Base-by-base conservation (phyloP, 2,329 filamentous ascomycete species). In the Hypoxylon sp. region DNA sequence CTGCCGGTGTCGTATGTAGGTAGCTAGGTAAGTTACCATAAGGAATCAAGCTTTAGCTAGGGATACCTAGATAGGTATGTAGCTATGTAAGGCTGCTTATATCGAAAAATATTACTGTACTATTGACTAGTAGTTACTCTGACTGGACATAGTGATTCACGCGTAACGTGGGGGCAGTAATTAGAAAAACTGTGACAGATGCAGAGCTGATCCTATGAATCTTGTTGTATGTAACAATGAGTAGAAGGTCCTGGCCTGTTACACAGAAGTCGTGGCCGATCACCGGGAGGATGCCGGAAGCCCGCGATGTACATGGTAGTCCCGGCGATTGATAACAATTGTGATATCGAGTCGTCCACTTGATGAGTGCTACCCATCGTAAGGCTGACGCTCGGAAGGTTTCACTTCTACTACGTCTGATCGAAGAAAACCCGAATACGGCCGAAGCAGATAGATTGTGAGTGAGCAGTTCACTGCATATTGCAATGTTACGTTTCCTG, bases 21-120 rank as follows among this genome's bases (percentile, higher is more conserved):
- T n/a, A n/a, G n/a, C n/a, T n/a, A n/a, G n/a, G n/a, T n/a, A n/a
- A n/a, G n/a, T n/a, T n/a, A n/a, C n/a, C n/a, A n/a, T n/a, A n/a
- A n/a, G n/a, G n/a, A n/a, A n/a, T n/a, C n/a, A n/a, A n/a, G n/a
- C n/a, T n/a, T n/a, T n/a, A n/a, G n/a, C n/a, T n/a, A n/a, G n/a
- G n/a, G n/a, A n/a, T n/a, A n/a, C n/a, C n/a, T n/a, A n/a, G n/a
- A n/a, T n/a, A n/a, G n/a, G n/a, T n/a, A n/a, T n/a, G n/a, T n/a
- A n/a, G n/a, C n/a, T n/a, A n/a, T n/a, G n/a, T n/a, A n/a, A n/a
- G 35, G 36, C 35, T 25, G 47, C 55, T 51, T 54, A 55, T 51
- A 44, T 53, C 32, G 50, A 49, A 57, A 43, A 12, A 3, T 15
- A 17, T 29, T 13, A 12, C 15, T 16, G 38, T 30, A 43, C 12